Evolutionary conservation across 2,329 filamentous ascomycete genomes (phyloP).

Genomic region (Spiromastix sp.): DNA sequence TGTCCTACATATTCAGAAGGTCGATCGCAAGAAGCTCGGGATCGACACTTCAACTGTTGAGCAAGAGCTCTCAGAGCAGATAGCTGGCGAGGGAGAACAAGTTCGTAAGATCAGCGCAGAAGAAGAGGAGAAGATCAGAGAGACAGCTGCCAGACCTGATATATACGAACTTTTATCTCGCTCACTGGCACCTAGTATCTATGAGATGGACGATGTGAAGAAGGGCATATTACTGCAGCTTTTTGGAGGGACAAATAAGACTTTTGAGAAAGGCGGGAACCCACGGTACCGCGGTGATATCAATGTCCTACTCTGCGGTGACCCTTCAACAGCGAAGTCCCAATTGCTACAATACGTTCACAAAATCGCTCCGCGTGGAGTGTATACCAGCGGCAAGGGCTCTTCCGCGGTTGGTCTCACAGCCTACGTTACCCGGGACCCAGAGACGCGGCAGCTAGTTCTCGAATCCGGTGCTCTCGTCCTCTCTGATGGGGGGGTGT

Average conservation of each 20-base stretch:
- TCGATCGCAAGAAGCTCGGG: constrained; percentile 88
- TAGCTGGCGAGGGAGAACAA: constrained; percentile 66
- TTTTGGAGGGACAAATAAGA: constrained; percentile 96
- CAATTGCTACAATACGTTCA: constrained; percentile 91
- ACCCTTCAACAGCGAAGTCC: constrained; percentile 93
- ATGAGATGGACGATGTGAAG: constrained; percentile 97
- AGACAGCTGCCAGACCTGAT: constrained; percentile 67
- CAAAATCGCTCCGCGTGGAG: constrained; percentile 86
- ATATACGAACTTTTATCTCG: constrained; percentile 87
- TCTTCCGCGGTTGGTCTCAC: constrained; percentile 68
- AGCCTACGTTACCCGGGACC: constrained; percentile 66
- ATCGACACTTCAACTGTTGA: constrained; percentile 83
- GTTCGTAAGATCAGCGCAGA: constrained; percentile 73
- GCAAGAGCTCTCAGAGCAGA: constrained; percentile 64
- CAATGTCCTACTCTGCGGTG: constrained; percentile 91
- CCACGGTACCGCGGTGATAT: constrained; percentile 96
- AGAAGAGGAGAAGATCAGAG: constrained; percentile 80
- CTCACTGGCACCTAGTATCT: constrained; percentile 87
- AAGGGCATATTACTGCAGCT: constrained; percentile 95
- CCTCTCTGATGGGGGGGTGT: constrained; percentile 63
- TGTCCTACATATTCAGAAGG: constrained; percentile 89
- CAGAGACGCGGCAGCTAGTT: constrained; percentile 62
- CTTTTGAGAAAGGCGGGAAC: constrained; percentile 90
- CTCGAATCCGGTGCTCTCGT: constrained; percentile 66
- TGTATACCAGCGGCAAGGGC: constrained; percentile 67